Evolutionary conservation across 2,329 filamentous ascomycete genomes (phyloP).

Genomic region (Sporothrix inflata): DNA sequence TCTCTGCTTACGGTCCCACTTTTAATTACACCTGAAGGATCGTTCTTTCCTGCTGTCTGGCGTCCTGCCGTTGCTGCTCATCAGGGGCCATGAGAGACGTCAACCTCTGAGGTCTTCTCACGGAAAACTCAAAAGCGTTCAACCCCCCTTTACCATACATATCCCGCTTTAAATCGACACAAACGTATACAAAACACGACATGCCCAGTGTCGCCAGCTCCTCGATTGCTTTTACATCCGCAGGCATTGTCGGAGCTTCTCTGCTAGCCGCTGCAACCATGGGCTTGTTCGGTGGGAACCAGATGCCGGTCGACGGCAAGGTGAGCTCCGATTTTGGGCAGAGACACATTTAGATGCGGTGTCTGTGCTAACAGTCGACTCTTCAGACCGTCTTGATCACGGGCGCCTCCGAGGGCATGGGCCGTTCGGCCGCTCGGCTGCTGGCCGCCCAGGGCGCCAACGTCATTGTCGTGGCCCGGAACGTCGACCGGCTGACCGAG

Average conservation of each 20-base stretch:
- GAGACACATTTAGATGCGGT: neutral
- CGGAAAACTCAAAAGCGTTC: neutral
- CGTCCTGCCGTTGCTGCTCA: neutral
- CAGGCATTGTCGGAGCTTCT: constrained; percentile 40
- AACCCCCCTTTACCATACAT: neutral
- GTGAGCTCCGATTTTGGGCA: constrained; percentile 50
- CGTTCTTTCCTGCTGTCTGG: constrained; percentile 2
- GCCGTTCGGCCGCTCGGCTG: constrained; percentile 71
- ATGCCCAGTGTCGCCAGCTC: constrained; percentile 34
- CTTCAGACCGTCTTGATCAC: constrained; percentile 71
- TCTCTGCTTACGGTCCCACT: neutral
- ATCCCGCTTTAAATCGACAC: neutral
- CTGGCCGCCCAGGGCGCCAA: constrained; percentile 84
- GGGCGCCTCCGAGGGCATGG: constrained; percentile 92
- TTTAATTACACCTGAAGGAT: constrained; percentile 16
- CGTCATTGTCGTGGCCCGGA: constrained; percentile 82
- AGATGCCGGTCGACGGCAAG: constrained; percentile 83
- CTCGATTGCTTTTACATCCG: constrained; percentile 37
- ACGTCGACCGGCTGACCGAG: constrained; percentile 70
- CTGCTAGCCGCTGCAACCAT: constrained; percentile 53
- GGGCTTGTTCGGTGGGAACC: constrained; percentile 73
- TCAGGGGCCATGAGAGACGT: neutral
- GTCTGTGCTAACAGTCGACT: neutral
- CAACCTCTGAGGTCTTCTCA: neutral
- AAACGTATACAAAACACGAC: neutral